Conservation (phyloP, 83 land plant species). For the Picea abies region DNA sequence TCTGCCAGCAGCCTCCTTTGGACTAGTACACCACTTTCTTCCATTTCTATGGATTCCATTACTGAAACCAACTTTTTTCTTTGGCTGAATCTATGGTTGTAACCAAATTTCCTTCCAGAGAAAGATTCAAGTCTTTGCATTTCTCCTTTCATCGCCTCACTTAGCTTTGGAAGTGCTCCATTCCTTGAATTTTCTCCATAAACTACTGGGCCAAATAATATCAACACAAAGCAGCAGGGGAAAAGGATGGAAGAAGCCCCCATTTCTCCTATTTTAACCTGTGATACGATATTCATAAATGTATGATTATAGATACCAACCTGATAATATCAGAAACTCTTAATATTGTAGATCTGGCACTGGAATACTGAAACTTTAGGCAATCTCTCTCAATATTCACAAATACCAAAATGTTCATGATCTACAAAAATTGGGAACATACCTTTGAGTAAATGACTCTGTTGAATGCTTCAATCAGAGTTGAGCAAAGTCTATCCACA, state of each 20-base stretch:
- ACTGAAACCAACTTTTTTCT: neutral
- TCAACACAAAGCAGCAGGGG: neutral
- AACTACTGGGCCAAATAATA: neutral
- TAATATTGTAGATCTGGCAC: neutral
- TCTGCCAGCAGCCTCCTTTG: neutral
- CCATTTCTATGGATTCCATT: neutral
- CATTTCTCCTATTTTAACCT: conserved; percentile 1
- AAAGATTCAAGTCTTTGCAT: neutral
- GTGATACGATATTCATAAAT: neutral
- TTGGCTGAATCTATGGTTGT: neutral
- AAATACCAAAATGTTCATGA: too few relatives aligned
- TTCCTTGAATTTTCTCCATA: neutral
- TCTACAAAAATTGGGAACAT: too few relatives aligned
- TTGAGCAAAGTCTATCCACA: too few relatives aligned
- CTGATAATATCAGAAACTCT: neutral
- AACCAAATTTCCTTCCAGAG: neutral
- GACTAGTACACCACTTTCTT: neutral
- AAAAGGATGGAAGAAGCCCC: neutral
- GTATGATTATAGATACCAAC: neutral
- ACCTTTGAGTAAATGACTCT: too few relatives aligned
- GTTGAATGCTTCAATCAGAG: too few relatives aligned
- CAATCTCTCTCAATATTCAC: too few relatives aligned
- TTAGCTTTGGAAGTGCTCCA: neutral
- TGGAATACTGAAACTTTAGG: too few relatives aligned
- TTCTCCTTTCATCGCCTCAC: neutral